A percentile compares a stretch with the other conserved stretches of the same genome.
Evolutionary conservation across 2,329 filamentous ascomycete species (phyloP).

Genomic region (Sporothrix sp.): DNA sequence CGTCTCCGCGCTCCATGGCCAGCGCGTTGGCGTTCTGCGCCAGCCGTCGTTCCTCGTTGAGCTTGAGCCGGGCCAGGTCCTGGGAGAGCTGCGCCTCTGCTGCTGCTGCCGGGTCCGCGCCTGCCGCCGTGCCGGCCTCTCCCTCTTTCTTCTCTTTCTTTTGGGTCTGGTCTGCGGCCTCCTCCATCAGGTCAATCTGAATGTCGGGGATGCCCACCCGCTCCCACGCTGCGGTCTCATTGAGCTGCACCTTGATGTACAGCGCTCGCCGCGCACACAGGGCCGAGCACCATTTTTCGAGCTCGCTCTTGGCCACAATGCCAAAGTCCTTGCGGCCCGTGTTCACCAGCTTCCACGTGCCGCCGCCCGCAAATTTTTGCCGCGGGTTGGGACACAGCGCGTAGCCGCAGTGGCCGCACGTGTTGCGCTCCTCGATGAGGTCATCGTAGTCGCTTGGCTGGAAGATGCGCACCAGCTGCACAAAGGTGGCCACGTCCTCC

Average conservation of each 20-base stretch:
- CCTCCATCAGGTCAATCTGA: slow-evolving; percentile 55
- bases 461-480: slow-evolving; percentile 58
- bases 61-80: slow-evolving; percentile 32
- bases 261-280: slow-evolving; percentile 69
- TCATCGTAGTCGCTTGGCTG: slow-evolving; percentile 85
- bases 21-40: slow-evolving; percentile 34
- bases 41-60: slow-evolving; percentile 34
- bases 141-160: not conserved
- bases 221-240: slow-evolving; percentile 78
- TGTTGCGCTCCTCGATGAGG: slow-evolving; percentile 80
- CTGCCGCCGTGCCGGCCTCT: no score
- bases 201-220: slow-evolving; percentile 50
- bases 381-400: slow-evolving; percentile 62
- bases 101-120: not conserved
- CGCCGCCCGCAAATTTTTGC: slow-evolving; percentile 43
- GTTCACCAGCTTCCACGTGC: slow-evolving; percentile 58
- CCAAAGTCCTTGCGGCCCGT: slow-evolving; percentile 44
- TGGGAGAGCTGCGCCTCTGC: slow-evolving; percentile 22
- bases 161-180: slow-evolving; percentile 41
- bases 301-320: slow-evolving; percentile 60
- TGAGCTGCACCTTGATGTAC: slow-evolving; percentile 82
- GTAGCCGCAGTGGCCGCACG: slow-evolving; percentile 75
- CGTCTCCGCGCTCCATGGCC: slow-evolving; percentile 40
- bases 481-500: slow-evolving; percentile 56
- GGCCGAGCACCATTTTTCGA: slow-evolving; percentile 81